phyloP scores from a whole-genome alignment of 1,284 basidiomycete genomes.

The Schizopora paradoxa region DNA sequence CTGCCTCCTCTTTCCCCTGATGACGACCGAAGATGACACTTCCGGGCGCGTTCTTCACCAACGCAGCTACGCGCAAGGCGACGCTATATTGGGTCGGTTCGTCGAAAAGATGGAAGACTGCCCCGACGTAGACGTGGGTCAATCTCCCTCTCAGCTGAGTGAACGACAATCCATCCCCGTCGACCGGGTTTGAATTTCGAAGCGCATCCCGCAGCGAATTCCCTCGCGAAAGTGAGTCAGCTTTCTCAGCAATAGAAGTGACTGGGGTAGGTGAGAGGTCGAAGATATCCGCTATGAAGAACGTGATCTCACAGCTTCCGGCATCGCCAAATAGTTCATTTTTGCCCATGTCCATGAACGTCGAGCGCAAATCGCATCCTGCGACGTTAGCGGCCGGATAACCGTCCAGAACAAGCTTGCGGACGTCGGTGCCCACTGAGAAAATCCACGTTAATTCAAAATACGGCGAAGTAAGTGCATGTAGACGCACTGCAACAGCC shows the following conservation, averaged over 20 bases:
- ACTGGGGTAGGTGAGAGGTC: conserved; percentile 19
- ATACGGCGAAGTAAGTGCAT: neutral
- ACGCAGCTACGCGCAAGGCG: conserved; percentile 26
- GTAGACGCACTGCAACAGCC: conserved; percentile 32
- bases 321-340: conserved; percentile 27
- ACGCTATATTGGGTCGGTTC: conserved; percentile 30
- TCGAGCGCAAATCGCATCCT: conserved; percentile 30
- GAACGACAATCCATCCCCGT: no score
- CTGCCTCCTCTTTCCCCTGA: conserved; percentile 25
- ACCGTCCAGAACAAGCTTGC: conserved; percentile 30
- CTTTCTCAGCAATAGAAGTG: no score
- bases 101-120: conserved; percentile 35
- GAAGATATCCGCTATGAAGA: conserved; percentile 32
- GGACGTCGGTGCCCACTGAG: conserved; percentile 33
- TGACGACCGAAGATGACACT: conserved; percentile 31
- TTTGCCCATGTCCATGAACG: conserved; percentile 30
- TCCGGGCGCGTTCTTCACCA: conserved; percentile 24
- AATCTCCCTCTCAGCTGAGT: conserved; percentile 21
- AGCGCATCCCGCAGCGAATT: no score
- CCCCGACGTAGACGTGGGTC: conserved; percentile 29
- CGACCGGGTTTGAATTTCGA: no score
- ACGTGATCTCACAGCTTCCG: conserved; percentile 24
- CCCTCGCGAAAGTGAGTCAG: no score
- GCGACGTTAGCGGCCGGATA: conserved; percentile 27
- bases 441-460: neutral